Percentiles rank a stretch among this genome's conserved stretches.
Conservation (phyloP, 2,329 filamentous ascomycete species). For the Elsinoe necatrix region DNA sequence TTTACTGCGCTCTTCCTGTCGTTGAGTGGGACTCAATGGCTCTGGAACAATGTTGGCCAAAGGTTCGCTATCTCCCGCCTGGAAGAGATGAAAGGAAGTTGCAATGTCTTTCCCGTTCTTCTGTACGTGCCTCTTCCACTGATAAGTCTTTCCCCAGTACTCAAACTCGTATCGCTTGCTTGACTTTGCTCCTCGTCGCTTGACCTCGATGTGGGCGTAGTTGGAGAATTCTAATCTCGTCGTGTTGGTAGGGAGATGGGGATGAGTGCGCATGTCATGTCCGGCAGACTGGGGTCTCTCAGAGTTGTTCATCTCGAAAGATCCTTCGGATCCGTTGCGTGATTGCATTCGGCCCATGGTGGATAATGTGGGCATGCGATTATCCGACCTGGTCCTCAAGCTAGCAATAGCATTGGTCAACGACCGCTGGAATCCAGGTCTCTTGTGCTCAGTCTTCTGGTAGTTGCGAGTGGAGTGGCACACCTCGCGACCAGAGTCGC, state of each 20-base stretch:
- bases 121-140: slow-evolving; percentile 68
- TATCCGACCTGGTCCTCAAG: slow-evolving; percentile 48
- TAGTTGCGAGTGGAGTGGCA: slow-evolving; percentile 74
- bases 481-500: slow-evolving; percentile 86
- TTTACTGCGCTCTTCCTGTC: slow-evolving; percentile 61
- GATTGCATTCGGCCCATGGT: slow-evolving; percentile 47
- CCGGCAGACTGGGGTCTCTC: slow-evolving; percentile 29
- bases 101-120: slow-evolving; percentile 55
- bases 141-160: slow-evolving; percentile 82
- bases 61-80: slow-evolving; percentile 53
- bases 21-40: slow-evolving; percentile 61
- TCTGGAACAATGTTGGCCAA: slow-evolving; percentile 83
- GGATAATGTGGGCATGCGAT: slow-evolving; percentile 34
- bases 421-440: slow-evolving; percentile 49
- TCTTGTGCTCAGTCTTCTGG: slow-evolving; percentile 45
- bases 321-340: slow-evolving; percentile 46
- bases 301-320: slow-evolving; percentile 33
- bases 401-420: slow-evolving; percentile 51
- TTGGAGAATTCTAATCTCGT: slow-evolving; percentile 94
- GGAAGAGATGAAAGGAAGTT: slow-evolving; percentile 71
- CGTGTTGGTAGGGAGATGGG: slow-evolving; percentile 56
- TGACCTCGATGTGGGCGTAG: slow-evolving; percentile 84
- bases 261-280: slow-evolving; percentile 32
- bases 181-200: slow-evolving; percentile 55
- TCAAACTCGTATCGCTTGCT: slow-evolving; percentile 81